Evolutionary conservation across 129 eudicot genomes (phyloP).

Genomic region (Flaveria bidentis): DNA sequence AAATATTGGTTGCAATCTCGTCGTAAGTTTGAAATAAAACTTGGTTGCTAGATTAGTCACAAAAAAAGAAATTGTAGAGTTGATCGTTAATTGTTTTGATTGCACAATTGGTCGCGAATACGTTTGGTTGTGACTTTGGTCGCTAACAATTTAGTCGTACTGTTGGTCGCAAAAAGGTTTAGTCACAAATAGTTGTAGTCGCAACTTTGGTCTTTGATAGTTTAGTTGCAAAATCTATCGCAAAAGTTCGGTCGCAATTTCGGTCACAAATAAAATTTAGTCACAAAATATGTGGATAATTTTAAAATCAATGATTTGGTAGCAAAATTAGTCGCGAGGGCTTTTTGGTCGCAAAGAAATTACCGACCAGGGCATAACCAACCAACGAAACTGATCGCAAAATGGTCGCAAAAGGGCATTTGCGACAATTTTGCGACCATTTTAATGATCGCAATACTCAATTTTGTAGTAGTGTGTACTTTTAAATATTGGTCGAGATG

Average conservation of each 20-base stretch:
- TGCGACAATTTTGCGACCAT: neutral
- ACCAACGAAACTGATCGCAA: neutral
- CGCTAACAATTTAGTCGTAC: too few relatives aligned
- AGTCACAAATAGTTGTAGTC: too few relatives aligned
- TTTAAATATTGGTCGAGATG: too few relatives aligned
- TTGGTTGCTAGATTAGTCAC: too few relatives aligned
- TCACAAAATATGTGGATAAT: neutral
- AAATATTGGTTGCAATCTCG: too few relatives aligned
- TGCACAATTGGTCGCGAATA: too few relatives aligned
- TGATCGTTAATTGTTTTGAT: too few relatives aligned
- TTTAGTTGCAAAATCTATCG: neutral
- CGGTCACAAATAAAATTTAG: neutral
- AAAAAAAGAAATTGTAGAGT: too few relatives aligned
- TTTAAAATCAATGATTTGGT: neutral
- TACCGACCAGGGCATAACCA: neutral
- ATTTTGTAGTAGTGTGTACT: neutral
- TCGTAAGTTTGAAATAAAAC: too few relatives aligned
- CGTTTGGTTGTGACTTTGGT: too few relatives aligned
- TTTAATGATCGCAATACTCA: neutral
- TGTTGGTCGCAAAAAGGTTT: too few relatives aligned
- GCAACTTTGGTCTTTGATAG: neutral
- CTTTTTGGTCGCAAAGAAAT: neutral
- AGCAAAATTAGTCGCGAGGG: neutral
- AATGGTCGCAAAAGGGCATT: neutral
- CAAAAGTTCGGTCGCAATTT: neutral